These are phyloP conservation scores for Orychophragmus violaceus DNA, from an alignment of 345 rosid genomes.

Conservation along the genomic window DNA sequence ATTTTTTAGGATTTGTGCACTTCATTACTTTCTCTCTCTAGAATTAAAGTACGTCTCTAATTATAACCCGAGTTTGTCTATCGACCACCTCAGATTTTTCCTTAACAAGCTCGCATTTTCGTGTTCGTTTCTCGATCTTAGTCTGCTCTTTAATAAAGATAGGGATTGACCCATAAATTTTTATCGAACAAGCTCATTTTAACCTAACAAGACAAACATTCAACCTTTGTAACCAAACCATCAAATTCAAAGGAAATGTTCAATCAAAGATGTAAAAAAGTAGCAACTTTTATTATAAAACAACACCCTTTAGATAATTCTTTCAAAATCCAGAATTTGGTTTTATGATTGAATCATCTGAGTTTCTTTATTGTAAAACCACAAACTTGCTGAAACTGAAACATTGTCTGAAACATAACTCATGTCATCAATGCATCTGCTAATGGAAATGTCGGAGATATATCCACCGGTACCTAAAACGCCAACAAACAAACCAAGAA, in stretches of 20 bases:
- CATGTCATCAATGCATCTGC: conserved; percentile 36
- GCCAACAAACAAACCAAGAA: neutral
- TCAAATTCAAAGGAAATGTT: neutral
- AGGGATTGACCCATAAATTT: no score
- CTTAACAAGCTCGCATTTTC: no score
- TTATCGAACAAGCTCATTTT: no score
- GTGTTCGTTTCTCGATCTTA: no score
- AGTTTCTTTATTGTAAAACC: conserved; percentile 1
- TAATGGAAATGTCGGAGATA: conserved; percentile 56
- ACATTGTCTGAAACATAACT: conserved; percentile 2
- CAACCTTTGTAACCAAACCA: no score
- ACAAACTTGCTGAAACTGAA: neutral
- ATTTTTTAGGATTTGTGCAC: no score
- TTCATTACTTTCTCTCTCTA: no score
- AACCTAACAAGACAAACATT: no score
- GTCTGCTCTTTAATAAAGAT: no score
- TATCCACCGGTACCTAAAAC: conserved; percentile 83
- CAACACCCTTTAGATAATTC: neutral
- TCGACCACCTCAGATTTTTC: no score
- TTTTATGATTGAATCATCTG: neutral
- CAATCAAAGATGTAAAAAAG: neutral
- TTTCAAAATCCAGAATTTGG: neutral
- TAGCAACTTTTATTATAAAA: neutral
- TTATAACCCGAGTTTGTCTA: no score
- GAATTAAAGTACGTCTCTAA: no score